These are phyloP conservation scores for Stramenopiles sp. DNA, from an alignment of 352 stramenopile species.

Conservation along the genomic window DNA sequence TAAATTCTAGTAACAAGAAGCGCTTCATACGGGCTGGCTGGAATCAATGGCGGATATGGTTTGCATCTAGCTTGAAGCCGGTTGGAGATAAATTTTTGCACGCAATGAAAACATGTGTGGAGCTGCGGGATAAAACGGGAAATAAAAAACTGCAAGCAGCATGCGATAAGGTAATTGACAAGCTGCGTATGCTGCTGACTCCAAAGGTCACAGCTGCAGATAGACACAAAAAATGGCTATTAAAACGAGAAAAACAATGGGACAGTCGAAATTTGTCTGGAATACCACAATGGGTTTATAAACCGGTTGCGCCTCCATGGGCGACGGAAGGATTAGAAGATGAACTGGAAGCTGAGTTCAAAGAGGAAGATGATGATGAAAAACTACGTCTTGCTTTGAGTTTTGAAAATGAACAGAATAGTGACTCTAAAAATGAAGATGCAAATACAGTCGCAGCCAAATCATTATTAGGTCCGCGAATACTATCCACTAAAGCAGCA, in stretches of 20 bases:
- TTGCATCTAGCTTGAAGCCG: neutral
- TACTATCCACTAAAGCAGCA: neutral
- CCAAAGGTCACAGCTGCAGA: neutral
- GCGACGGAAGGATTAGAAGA: constrained; percentile 9
- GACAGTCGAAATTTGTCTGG: neutral
- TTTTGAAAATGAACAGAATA: neutral
- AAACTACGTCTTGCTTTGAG: neutral
- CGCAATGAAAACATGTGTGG: constrained; percentile 7
- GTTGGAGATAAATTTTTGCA: constrained; percentile 12
- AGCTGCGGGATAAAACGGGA: neutral
- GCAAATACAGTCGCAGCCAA: constrained; percentile 1
- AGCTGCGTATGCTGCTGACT: neutral
- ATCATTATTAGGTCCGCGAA: constrained; percentile 1
- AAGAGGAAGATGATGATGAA: constrained; percentile 9
- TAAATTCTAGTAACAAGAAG: neutral
- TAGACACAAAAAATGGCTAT: constrained; percentile 8
- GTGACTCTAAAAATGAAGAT: neutral
- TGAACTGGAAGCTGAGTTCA: neutral
- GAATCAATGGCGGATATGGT: neutral
- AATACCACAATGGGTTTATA: constrained; percentile 9
- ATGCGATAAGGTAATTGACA: constrained; percentile 8
- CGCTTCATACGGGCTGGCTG: neutral
- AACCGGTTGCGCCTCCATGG: constrained; percentile 1
- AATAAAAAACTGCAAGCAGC: neutral
- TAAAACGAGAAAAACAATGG: constrained; percentile 11